Conservation (phyloP, 768 basidiomycete genomes). For the Suillus variegatus region DNA sequence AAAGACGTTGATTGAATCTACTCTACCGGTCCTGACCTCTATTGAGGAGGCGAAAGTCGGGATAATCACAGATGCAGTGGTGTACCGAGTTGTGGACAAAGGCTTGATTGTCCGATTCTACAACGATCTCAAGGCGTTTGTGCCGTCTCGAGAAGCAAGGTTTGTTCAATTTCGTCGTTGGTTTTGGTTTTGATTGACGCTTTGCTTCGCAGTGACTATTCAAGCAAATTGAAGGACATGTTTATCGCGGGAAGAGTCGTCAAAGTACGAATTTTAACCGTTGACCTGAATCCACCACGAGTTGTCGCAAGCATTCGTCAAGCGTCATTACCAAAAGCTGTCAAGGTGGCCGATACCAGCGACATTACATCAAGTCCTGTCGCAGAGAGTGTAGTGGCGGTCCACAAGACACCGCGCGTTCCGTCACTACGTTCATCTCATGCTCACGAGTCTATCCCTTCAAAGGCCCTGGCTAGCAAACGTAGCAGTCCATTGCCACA, state of each 20-base stretch:
- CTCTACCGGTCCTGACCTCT: conserved; percentile 64
- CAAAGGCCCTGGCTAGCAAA: conserved; percentile 85
- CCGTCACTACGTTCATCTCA: conserved; percentile 54
- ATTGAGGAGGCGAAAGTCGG: conserved; percentile 73
- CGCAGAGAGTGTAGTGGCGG: conserved; percentile 69
- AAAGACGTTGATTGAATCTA: conserved; percentile 83
- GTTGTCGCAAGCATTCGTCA: conserved; percentile 89
- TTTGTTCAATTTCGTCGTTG: conserved; percentile 35
- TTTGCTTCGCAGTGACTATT: conserved; percentile 39
- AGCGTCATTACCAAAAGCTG: conserved; percentile 54
- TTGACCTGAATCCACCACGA: conserved; percentile 57
- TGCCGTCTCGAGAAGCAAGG: conserved; percentile 84
- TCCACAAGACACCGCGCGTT: conserved; percentile 85
- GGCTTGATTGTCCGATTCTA: conserved; percentile 87
- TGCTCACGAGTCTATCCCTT: conserved; percentile 62
- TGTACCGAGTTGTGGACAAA: conserved; percentile 83
- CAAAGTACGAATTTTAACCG: conserved; percentile 74
- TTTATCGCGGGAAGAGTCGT: conserved; percentile 84
- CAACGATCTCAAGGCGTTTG: conserved; percentile 80
- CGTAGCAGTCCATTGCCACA: conserved; percentile 66
- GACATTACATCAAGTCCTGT: conserved; percentile 75
- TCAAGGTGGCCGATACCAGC: conserved; percentile 59
- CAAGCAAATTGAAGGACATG: conserved; percentile 65
- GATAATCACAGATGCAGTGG: conserved; percentile 73
- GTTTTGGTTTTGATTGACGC: neutral